Conservation (phyloP, 2,329 filamentous ascomycete genomes). For the Rhytidhysteron rufulum region DNA sequence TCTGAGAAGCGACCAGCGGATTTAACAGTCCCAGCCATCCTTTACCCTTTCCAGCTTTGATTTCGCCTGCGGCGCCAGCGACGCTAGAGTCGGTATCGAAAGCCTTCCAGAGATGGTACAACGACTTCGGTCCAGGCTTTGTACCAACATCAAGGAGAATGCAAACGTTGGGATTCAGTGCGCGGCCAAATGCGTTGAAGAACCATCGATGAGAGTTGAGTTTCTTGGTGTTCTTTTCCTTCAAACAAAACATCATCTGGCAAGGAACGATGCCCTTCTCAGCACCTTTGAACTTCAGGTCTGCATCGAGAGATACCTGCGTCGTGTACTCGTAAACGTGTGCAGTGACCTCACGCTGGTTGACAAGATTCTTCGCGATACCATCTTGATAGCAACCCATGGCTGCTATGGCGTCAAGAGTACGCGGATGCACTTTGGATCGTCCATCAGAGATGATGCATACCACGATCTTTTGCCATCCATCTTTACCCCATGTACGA, state of each 20-base stretch:
- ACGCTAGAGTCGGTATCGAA: constrained; percentile 98
- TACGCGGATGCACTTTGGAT: constrained; percentile 87
- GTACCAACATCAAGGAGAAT: constrained; percentile 96
- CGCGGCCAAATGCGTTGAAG: constrained; percentile 94
- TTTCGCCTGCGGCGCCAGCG: constrained; percentile 93
- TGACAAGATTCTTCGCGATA: constrained; percentile 97
- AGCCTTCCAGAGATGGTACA: constrained; percentile 99
- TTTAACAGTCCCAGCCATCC: constrained; percentile 81
- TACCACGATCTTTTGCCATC: constrained; percentile 99
- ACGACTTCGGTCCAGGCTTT: constrained; percentile 77
- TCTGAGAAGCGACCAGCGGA: constrained; percentile 91
- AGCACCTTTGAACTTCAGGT: constrained; percentile 97
- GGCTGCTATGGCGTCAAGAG: constrained; percentile 87
- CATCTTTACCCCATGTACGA: constrained; percentile 91
- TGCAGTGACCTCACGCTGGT: constrained; percentile 88
- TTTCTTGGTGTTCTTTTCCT: constrained; percentile 97
- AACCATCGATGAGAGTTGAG: constrained; percentile 99
- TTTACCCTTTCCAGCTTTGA: constrained; percentile 93
- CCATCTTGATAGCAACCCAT: constrained; percentile 98
- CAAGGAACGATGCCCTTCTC: constrained; percentile 98
- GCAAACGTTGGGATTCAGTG: constrained; percentile 92
- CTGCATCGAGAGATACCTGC: constrained; percentile 90
- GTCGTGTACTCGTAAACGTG: constrained; percentile 99
- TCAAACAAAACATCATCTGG: constrained; percentile 97
- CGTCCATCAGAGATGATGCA: constrained; percentile 94